phyloP scores from a whole-genome alignment of 108 stramenopile species.

The Cyclostephanos tholiformis region DNA sequence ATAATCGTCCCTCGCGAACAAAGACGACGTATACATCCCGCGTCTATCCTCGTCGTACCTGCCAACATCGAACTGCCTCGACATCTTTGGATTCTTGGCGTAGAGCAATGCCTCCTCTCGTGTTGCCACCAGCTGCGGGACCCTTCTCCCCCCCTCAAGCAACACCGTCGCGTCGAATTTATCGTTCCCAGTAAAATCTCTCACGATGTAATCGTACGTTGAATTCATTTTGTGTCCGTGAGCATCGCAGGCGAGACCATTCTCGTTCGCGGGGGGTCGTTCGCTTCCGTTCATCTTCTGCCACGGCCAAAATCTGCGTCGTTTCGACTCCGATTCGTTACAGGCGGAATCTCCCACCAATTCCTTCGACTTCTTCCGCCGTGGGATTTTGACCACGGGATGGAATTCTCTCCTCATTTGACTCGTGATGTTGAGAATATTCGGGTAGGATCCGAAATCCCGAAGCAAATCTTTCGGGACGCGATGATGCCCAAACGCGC shows the following conservation, averaged over 20 bases:
- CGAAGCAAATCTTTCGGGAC: constrained; percentile 34
- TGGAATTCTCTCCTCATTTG: constrained; percentile 63
- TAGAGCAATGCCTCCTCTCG: constrained; percentile 35
- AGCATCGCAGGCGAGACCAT: constrained; percentile 3
- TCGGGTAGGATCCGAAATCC: constrained; percentile 72
- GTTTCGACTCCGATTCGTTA: constrained; percentile 15
- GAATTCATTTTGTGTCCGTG: constrained; percentile 21
- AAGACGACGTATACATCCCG: constrained; percentile 63
- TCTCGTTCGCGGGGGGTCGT: not conserved
- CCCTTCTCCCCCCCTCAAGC: constrained; percentile 14
- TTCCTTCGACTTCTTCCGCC: constrained; percentile 13
- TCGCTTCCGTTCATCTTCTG: not conserved
- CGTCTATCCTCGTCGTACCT: constrained; percentile 81
- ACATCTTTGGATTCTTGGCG: constrained; percentile 23
- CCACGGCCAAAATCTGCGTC: constrained; percentile 27
- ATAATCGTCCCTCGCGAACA: constrained; percentile 57
- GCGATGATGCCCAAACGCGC: not conserved
- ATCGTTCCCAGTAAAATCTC: constrained; percentile 27
- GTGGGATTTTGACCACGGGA: constrained; percentile 67
- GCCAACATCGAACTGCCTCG: constrained; percentile 50
- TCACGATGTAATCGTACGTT: constrained; percentile 39
- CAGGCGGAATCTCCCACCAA: not conserved
- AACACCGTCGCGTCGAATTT: constrained; percentile 16
- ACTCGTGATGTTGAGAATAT: constrained; percentile 56
- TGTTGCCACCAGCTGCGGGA: constrained; percentile 33